These are phyloP conservation scores for Exsudoporus floridanus DNA, from an alignment of 1,284 basidiomycete species.

Conservation along the genomic window DNA sequence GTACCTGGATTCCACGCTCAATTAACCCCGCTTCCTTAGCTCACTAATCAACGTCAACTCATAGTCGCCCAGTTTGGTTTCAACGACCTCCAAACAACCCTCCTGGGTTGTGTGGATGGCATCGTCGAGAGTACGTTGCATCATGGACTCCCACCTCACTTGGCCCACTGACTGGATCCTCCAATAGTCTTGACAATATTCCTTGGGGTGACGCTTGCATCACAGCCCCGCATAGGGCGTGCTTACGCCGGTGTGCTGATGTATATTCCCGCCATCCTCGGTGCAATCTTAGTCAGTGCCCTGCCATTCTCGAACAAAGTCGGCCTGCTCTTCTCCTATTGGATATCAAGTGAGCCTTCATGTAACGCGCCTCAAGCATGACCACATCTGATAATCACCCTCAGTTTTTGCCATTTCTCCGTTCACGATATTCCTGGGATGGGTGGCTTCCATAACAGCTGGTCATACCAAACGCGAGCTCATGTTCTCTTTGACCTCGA, in stretches of 20 bases:
- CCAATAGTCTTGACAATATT: slow-evolving; percentile 57
- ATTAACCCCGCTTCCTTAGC: slow-evolving; percentile 35
- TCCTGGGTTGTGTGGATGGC: slow-evolving; percentile 76
- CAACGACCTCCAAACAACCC: slow-evolving; percentile 65
- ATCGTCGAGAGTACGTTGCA: slow-evolving; percentile 54
- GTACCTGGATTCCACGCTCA: slow-evolving; percentile 1
- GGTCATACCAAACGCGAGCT: slow-evolving; percentile 73
- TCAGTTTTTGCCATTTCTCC: slow-evolving; percentile 67
- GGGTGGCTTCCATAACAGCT: slow-evolving; percentile 65
- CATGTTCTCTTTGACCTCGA: not conserved
- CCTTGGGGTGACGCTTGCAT: slow-evolving; percentile 57
- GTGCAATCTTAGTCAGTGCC: slow-evolving; percentile 64
- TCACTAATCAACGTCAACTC: slow-evolving; percentile 75
- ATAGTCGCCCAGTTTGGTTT: slow-evolving; percentile 78
- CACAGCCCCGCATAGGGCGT: slow-evolving; percentile 50
- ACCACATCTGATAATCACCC: not conserved
- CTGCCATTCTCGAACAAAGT: slow-evolving; percentile 67
- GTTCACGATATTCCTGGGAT: slow-evolving; percentile 69
- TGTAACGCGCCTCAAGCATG: not conserved
- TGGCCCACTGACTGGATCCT: slow-evolving; percentile 5
- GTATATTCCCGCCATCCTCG: slow-evolving; percentile 69
- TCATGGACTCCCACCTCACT: not conserved
- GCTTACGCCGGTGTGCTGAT: slow-evolving; percentile 62
- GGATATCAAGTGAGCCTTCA: slow-evolving; percentile 59
- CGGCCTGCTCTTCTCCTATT: slow-evolving; percentile 70